A percentile compares a stretch with the other conserved stretches of the same genome.
These are phyloP conservation scores for Zygotorulaspora sp. DNA, from an alignment of 805 yeast genomes.

Conservation along the genomic window DNA sequence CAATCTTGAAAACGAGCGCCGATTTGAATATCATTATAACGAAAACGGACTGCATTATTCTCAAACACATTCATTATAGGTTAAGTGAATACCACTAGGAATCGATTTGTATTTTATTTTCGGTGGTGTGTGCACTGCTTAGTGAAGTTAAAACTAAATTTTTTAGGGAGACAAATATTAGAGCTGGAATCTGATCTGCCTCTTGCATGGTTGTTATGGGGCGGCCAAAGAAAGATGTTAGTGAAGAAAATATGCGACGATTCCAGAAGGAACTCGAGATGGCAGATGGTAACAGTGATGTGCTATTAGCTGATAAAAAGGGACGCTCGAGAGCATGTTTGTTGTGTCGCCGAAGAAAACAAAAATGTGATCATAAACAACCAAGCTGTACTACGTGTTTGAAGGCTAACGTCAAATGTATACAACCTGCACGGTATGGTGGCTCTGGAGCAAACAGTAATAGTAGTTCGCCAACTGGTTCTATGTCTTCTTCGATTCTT, in stretches of 20 bases:
- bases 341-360: conserved; percentile 54
- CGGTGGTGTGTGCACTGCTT: not conserved
- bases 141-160: not conserved
- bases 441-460: conserved; percentile 1
- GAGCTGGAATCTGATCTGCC: not conserved
- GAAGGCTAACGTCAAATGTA: conserved; percentile 56
- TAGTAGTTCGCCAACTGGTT: not conserved
- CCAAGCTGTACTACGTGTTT: conserved; percentile 65
- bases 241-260: conserved; percentile 34
- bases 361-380: conserved; percentile 59
- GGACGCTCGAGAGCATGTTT: conserved; percentile 56
- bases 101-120: too few species aligned
- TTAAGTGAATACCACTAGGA: too few species aligned
- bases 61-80: too few species aligned
- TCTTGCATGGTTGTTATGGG: conserved; percentile 26
- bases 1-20: too few species aligned
- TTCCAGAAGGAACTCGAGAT: conserved; percentile 34
- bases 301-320: conserved; percentile 41
- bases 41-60: too few species aligned
- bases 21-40: too few species aligned
- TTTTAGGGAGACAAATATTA: not conserved
- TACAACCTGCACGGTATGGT: conserved; percentile 59
- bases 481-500: not conserved
- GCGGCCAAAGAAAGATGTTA: conserved; percentile 35
- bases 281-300: conserved; percentile 32